A percentile compares a stretch with the other conserved stretches of the same genome.
Conservation (phyloP, 2,329 filamentous ascomycete species). For the Trichoderma afroharzianum region DNA sequence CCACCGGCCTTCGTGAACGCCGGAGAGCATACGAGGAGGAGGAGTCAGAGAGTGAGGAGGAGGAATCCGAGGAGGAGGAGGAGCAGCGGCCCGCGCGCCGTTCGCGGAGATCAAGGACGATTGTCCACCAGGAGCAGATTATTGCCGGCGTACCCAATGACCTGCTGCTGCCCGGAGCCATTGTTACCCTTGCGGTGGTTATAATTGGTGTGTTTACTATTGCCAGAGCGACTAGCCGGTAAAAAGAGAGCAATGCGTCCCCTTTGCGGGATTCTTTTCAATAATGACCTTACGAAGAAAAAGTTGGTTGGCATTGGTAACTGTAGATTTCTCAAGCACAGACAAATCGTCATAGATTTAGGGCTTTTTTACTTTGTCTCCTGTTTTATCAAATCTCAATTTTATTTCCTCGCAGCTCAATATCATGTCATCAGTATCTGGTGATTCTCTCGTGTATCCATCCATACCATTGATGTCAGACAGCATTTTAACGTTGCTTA, state of each 20-base stretch:
- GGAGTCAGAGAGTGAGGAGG: constrained; percentile 54
- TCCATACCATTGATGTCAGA: background rate
- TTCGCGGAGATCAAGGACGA: constrained; percentile 37
- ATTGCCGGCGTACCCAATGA: constrained; percentile 94
- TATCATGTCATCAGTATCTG: background rate
- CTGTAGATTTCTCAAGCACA: constrained; percentile 18
- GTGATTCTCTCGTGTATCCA: background rate
- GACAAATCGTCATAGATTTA: constrained; percentile 18
- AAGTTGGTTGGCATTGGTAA: constrained; percentile 18
- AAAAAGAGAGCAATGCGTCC: constrained; percentile 23
- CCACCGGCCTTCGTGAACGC: constrained; percentile 47
- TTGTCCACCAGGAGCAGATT: constrained; percentile 64
- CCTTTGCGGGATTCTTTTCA: constrained; percentile 17
- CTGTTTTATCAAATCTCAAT: background rate
- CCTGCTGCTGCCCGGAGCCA: constrained; percentile 84
- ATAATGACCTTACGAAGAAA: constrained; percentile 39
- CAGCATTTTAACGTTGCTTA: background rate
- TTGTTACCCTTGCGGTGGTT: constrained; percentile 90
- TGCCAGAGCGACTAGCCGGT: constrained; percentile 61
- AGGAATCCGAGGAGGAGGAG: constrained; percentile 52
- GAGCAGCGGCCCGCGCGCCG: constrained; percentile 47
- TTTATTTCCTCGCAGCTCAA: background rate
- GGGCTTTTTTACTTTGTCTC: background rate
- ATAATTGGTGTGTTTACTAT: constrained; percentile 93
- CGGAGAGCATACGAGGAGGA: constrained; percentile 48